Percentiles rank a stretch among this genome's conserved stretches.
phyloP scores from a whole-genome alignment of 352 stramenopile genomes.

The Globisporangium perplexum region DNA sequence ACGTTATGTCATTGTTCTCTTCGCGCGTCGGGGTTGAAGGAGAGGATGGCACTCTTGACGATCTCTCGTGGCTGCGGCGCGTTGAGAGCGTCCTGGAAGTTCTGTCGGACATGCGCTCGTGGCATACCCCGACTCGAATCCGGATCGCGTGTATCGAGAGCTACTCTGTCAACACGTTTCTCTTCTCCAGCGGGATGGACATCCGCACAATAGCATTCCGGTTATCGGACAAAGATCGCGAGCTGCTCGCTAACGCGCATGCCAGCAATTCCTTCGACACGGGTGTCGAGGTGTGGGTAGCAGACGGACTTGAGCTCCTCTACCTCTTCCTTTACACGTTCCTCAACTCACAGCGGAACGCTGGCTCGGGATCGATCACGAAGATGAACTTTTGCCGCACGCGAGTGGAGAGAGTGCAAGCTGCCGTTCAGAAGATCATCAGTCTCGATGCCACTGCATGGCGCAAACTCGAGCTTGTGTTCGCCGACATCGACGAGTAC shows the following conservation, averaged over 20 bases:
- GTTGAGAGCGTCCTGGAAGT: conserved; percentile 12
- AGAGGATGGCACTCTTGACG: not conserved
- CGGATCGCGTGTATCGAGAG: conserved; percentile 12
- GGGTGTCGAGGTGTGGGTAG: conserved; percentile 6
- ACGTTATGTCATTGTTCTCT: conserved; percentile 4
- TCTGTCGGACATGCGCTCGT: conserved; percentile 12
- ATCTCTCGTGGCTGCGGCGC: conserved; percentile 7
- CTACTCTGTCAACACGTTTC: conserved; percentile 2
- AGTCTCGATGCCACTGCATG: conserved; percentile 7
- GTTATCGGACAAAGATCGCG: conserved; percentile 11
- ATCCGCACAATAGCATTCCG: conserved; percentile 2
- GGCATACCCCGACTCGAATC: conserved; percentile 12
- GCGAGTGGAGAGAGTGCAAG: conserved; percentile 8
- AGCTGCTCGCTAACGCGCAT: conserved; percentile 10
- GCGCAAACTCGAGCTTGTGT: conserved; percentile 11
- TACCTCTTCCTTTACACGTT: conserved; percentile 15
- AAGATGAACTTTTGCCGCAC: conserved; percentile 15
- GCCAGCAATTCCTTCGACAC: conserved; percentile 6
- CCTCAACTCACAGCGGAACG: conserved; percentile 13
- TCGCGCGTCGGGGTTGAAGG: not conserved
- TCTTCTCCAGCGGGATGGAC: not conserved
- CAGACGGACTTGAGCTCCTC: conserved; percentile 12
- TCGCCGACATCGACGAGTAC: conserved; percentile 12
- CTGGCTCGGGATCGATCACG: conserved; percentile 3
- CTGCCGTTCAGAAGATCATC: conserved; percentile 9